These are phyloP conservation scores for Fusarium tjaetaba DNA, from an alignment of 2,329 filamentous ascomycete genomes.

Conservation along the genomic window DNA sequence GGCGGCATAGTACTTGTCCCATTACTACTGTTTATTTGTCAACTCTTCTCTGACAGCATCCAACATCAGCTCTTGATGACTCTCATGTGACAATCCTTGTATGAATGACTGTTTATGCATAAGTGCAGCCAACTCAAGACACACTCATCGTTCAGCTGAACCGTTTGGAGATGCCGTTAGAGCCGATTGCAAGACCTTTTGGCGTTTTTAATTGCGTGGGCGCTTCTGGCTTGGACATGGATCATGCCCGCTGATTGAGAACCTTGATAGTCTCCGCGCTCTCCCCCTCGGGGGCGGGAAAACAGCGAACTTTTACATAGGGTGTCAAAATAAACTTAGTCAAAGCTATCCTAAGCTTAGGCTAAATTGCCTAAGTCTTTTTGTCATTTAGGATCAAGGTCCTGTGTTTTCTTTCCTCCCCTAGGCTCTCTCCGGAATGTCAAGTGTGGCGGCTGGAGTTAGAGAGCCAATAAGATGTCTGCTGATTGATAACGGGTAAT, in stretches of 20 bases:
- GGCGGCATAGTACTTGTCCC: background rate
- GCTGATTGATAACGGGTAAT: background rate
- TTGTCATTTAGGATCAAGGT: no score
- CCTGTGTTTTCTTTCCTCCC: no score
- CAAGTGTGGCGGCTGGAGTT: slow-evolving; percentile 34
- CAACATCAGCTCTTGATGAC: background rate
- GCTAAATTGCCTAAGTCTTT: no score
- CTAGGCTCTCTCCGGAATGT: background rate
- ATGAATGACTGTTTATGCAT: background rate
- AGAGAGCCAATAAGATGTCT: slow-evolving; percentile 22
- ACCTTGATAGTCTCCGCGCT: slow-evolving; percentile 42
- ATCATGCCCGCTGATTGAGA: slow-evolving; percentile 30
- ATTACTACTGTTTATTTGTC: background rate
- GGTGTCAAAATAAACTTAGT: no score
- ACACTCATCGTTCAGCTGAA: background rate
- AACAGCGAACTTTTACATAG: no score
- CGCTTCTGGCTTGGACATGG: slow-evolving; percentile 11
- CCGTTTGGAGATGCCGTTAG: slow-evolving; percentile 29
- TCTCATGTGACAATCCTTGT: background rate
- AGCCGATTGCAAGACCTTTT: slow-evolving; percentile 31
- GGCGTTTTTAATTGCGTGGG: slow-evolving; percentile 14
- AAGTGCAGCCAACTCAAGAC: background rate
- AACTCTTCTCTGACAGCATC: background rate
- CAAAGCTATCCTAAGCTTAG: no score
- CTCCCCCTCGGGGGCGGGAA: no score